A percentile compares a stretch with the other conserved stretches of the same genome.
phyloP scores from a whole-genome alignment of 495 filamentous ascomycete genomes.

The Xylaria longipes region DNA sequence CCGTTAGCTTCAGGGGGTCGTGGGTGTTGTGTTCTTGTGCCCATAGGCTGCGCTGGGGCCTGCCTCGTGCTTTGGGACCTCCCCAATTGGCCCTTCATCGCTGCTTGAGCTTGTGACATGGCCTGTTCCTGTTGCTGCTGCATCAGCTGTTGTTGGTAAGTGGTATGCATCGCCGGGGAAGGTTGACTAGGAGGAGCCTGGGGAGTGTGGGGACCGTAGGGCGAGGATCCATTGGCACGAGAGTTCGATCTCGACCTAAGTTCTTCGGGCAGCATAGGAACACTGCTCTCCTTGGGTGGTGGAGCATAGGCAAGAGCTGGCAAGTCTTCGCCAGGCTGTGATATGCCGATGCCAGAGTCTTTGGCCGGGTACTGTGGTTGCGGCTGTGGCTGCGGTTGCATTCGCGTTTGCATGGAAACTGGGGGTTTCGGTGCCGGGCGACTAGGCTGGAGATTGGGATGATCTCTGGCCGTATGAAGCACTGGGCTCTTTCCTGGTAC shows the following conservation, averaged over 20 bases:
- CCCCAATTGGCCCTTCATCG: slow-evolving; percentile 61
- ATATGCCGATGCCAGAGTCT: slow-evolving; percentile 61
- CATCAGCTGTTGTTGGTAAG: slow-evolving; percentile 73
- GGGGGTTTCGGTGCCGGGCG: slow-evolving; percentile 73
- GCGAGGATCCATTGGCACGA: slow-evolving; percentile 54
- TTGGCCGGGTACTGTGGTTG: slow-evolving; percentile 52
- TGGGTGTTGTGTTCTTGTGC: slow-evolving; percentile 63
- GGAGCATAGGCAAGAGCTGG: slow-evolving; percentile 52
- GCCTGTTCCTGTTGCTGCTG: slow-evolving; percentile 78
- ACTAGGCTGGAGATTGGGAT: slow-evolving; percentile 64
- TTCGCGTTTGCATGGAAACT: slow-evolving; percentile 51
- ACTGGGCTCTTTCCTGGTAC: slow-evolving; percentile 53
- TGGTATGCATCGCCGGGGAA: slow-evolving; percentile 43
- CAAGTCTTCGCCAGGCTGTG: slow-evolving; percentile 59
- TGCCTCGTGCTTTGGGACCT: slow-evolving; percentile 68
- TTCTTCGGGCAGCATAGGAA: slow-evolving; percentile 61
- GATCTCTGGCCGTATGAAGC: slow-evolving; percentile 53
- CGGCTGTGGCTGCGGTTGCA: slow-evolving; percentile 58
- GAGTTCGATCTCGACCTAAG: slow-evolving; percentile 62
- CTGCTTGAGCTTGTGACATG: slow-evolving; percentile 74
- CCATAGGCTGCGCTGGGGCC: slow-evolving; percentile 56
- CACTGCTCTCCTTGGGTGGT: slow-evolving; percentile 49
- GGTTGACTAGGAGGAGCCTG: slow-evolving; percentile 41
- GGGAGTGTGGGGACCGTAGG: slow-evolving; percentile 41
- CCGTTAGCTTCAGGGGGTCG: slow-evolving; percentile 62